Percentiles rank a stretch among this genome's conserved stretches.
These are phyloP conservation scores for Neonectria coccinea DNA, from an alignment of 2,329 filamentous ascomycete species.

Conservation along the genomic window DNA sequence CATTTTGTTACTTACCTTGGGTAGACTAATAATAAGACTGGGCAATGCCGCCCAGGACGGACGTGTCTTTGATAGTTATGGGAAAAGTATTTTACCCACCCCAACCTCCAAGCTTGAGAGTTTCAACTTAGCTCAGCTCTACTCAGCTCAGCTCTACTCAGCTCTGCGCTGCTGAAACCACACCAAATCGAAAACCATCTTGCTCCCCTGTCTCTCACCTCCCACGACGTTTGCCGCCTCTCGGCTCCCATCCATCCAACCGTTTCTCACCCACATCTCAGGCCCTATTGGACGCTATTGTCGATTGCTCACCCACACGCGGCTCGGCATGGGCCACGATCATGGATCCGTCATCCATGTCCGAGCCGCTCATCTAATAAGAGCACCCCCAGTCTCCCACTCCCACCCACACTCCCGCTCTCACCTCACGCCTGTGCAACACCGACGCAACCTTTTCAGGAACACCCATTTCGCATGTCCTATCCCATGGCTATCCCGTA, in stretches of 20 bases:
- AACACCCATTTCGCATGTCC: background rate
- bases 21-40: background rate
- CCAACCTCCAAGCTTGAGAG: slow-evolving; percentile 13
- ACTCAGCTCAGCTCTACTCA: background rate
- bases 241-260: slow-evolving; percentile 15
- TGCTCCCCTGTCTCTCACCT: slow-evolving; percentile 18
- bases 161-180: slow-evolving; percentile 27
- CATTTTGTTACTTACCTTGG: too few species aligned
- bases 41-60: background rate
- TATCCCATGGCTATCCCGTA: slow-evolving; percentile 8
- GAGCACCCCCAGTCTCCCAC: background rate
- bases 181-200: slow-evolving; percentile 25
- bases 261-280: slow-evolving; percentile 12
- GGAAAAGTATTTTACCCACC: background rate
- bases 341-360: background rate
- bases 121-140: too few species aligned
- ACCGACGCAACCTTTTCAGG: slow-evolving; percentile 13
- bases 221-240: slow-evolving; percentile 11
- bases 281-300: background rate
- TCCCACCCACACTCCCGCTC: slow-evolving; percentile 11
- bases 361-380: slow-evolving; percentile 4
- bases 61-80: background rate
- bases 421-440: slow-evolving; percentile 9
- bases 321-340: slow-evolving; percentile 7
- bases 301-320: slow-evolving; percentile 15